Evolutionary conservation across 1,284 basidiomycete genomes (phyloP).

Genomic region (Phenoliferia sp.): DNA sequence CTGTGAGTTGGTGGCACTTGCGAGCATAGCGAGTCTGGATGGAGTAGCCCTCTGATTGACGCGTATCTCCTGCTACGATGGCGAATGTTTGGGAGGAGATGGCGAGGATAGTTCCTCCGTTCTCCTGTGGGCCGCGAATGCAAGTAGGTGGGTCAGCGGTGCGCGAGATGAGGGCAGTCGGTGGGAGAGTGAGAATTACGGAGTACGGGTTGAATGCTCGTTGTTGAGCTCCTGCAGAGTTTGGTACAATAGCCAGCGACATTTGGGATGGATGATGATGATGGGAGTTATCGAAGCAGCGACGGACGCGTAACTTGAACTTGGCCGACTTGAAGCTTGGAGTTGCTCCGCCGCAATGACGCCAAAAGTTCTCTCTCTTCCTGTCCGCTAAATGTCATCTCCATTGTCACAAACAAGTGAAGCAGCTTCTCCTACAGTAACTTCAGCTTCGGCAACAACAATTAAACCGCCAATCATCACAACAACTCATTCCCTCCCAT

Average conservation of each 20-base stretch:
- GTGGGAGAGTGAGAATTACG: background rate
- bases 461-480: background rate
- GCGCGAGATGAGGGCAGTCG: background rate
- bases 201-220: slow-evolving; percentile 12
- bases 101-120: slow-evolving; percentile 64
- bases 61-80: slow-evolving; percentile 89
- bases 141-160: background rate
- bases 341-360: too few species aligned
- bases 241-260: background rate
- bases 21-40: slow-evolving; percentile 96
- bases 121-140: slow-evolving; percentile 3
- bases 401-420: too few species aligned
- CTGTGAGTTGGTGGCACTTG: slow-evolving; percentile 82
- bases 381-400: too few species aligned
- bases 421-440: too few species aligned
- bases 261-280: background rate
- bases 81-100: slow-evolving; percentile 86
- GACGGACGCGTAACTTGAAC: too few species aligned
- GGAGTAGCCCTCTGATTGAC: slow-evolving; percentile 87
- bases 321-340: too few species aligned
- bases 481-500: background rate
- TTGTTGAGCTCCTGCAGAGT: background rate
- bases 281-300: too few species aligned
- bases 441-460: too few species aligned
- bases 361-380: too few species aligned